phyloP scores from a whole-genome alignment of 192 early-diverging fungal genomes.

The Pilaira anomala region DNA sequence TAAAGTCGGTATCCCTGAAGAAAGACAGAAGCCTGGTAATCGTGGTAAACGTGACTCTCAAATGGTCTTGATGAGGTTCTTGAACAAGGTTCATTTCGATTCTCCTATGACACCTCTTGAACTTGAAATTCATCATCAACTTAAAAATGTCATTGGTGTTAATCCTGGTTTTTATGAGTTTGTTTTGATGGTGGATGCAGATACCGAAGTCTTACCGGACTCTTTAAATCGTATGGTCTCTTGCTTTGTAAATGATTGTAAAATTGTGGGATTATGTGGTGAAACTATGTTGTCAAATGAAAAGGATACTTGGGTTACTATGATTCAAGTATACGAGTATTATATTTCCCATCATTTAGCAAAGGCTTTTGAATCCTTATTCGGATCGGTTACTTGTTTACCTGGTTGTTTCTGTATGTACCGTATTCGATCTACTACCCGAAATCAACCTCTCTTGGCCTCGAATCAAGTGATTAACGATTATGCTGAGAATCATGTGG shows the following conservation, averaged over 20 bases:
- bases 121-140: constrained; percentile 78
- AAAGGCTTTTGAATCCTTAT: constrained; percentile 97
- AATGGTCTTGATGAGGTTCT: constrained; percentile 78
- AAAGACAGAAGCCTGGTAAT: constrained; percentile 73
- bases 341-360: constrained; percentile 96
- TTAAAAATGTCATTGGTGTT: constrained; percentile 85
- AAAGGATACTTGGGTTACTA: constrained; percentile 90
- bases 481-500: constrained; percentile 91
- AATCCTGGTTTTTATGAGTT: constrained; percentile 81
- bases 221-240: constrained; percentile 86
- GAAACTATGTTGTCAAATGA: constrained; percentile 94
- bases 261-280: constrained; percentile 91
- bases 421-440: constrained; percentile 83
- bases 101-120: constrained; percentile 75
- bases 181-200: constrained; percentile 74
- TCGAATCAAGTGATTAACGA: constrained; percentile 86
- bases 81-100: constrained; percentile 77
- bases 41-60: constrained; percentile 87
- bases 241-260: constrained; percentile 68
- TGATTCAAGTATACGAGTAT: constrained; percentile 99
- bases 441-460: constrained; percentile 87
- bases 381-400: constrained; percentile 95
- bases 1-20: constrained; percentile 71
- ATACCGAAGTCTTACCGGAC: constrained; percentile 79
- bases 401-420: constrained; percentile 99